Percentiles rank a stretch among this genome's conserved stretches.
These are phyloP conservation scores for Acanthamoeba triangularis DNA, from an alignment of 208 protist genomes.

Conservation along the genomic window DNA sequence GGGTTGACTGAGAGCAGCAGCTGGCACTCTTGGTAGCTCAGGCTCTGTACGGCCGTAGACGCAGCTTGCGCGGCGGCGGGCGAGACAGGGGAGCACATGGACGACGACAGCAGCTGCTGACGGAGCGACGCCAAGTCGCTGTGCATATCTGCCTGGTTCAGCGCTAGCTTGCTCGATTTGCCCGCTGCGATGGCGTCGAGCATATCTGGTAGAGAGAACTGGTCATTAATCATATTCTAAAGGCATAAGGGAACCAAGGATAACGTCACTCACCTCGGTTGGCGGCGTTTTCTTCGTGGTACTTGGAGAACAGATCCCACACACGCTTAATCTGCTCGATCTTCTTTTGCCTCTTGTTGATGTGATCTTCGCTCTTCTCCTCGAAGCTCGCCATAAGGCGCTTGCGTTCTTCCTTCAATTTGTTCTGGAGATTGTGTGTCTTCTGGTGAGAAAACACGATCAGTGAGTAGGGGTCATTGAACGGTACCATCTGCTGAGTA, in stretches of 20 bases:
- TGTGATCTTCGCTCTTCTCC: not conserved
- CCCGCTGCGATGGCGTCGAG: not conserved
- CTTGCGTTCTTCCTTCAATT: constrained; percentile 45
- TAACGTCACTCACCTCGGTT: not conserved
- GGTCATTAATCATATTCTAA: not conserved
- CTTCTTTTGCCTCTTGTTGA: not conserved
- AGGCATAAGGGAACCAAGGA: not conserved
- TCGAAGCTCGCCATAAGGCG: not conserved
- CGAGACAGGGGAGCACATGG: not conserved
- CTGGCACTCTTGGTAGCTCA: constrained; percentile 46
- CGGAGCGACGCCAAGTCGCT: constrained; percentile 3
- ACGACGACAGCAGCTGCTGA: constrained; percentile 36
- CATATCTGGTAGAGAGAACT: not conserved
- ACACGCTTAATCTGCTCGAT: not conserved
- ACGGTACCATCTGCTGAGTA: constrained; percentile 20
- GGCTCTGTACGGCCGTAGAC: too few relatives aligned
- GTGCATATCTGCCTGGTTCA: not conserved
- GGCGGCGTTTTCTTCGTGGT: not conserved
- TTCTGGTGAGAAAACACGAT: not conserved
- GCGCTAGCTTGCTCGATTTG: not conserved
- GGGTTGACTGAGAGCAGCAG: constrained; percentile 28
- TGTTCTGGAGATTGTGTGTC: constrained; percentile 2
- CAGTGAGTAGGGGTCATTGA: not conserved
- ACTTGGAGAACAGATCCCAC: not conserved
- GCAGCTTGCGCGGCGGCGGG: not conserved